These are phyloP conservation scores for Dendrobium catenatum DNA, from an alignment of 106 monocot genomes.

Conservation along the genomic window DNA sequence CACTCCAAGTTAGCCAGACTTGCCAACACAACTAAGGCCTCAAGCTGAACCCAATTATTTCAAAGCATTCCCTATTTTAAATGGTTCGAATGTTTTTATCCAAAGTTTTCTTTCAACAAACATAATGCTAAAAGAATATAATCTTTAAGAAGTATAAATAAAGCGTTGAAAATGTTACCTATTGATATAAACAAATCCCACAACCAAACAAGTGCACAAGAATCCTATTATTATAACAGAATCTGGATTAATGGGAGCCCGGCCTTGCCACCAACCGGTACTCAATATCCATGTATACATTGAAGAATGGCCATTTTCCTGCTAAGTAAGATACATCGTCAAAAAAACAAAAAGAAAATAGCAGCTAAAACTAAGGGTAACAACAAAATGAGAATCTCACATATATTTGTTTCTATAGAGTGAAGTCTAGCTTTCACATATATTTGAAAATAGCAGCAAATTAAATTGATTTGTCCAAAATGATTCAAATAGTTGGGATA, in stretches of 20 bases:
- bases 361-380: not conserved
- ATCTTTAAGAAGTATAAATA: not conserved
- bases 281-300: slow-evolving; percentile 88
- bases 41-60: no score
- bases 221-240: slow-evolving; percentile 70
- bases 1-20: no score
- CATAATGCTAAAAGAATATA: not conserved
- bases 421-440: no score
- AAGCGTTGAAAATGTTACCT: slow-evolving; percentile 26
- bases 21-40: no score
- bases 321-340: slow-evolving; percentile 1
- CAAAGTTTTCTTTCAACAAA: not conserved
- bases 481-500: no score
- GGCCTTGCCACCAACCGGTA: slow-evolving; percentile 81
- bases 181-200: slow-evolving; percentile 75
- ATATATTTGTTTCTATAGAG: no score
- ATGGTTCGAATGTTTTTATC: not conserved
- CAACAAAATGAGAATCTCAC: not conserved
- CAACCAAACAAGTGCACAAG: slow-evolving; percentile 51
- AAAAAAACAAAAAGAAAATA: not conserved
- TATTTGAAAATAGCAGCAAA: no score
- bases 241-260: slow-evolving; percentile 62
- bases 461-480: no score
- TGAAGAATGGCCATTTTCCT: slow-evolving; percentile 88
- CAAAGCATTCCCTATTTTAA: not conserved